Base-by-base conservation (phyloP, 345 rosid species). In the Diplotaxis tenuifolia region DNA sequence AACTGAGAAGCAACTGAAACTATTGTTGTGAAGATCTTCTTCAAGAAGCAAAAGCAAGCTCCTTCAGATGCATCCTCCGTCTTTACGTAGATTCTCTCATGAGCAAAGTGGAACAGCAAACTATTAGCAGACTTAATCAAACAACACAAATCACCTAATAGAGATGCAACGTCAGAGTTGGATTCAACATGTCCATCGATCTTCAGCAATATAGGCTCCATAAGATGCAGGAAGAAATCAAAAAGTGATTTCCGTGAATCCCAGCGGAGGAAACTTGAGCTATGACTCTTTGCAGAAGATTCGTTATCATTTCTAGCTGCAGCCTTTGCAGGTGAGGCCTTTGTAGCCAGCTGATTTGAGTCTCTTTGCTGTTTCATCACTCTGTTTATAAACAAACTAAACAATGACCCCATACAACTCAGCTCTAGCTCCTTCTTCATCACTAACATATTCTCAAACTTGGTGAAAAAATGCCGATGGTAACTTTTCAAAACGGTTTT, bases 31-130 rank as follows among this genome's bases (percentile, higher is more conserved):
- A 86, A 87, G 66, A 84, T 84, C 79, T 84, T 82, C 85, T 81
- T 87, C 64, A 95, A 81, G 81, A 90, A 89, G 79, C 68, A 82
- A 74, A 84, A 79, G 80, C 86, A 85, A 78, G 91, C 89, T 79
- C 96, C 97, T 79, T 81, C 88, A 53, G 91, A 83, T 61, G 79
- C 79, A 80, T 92, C 98, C 75, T 92, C 98, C 36, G 92, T 84
- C 79, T 86, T 87, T 34, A 86, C 27, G 78, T 89, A 89, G 59
- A 90, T 70, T 27, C 82, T 82, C 75, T 82, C 92, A 28, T 18
- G 77, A 53, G 82, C 72, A 74, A 89, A 77, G 80, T 82, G 70
- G 69, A 57, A 84, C 62, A 92, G 82, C 74, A 90, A 76, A 71
- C 72, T 80, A 71, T 87, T 92, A 25, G 86, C 72, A 28, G 90